Evolutionary conservation across 805 yeast species (phyloP).

Genomic region (Myxozyma vanderwaltii): DNA sequence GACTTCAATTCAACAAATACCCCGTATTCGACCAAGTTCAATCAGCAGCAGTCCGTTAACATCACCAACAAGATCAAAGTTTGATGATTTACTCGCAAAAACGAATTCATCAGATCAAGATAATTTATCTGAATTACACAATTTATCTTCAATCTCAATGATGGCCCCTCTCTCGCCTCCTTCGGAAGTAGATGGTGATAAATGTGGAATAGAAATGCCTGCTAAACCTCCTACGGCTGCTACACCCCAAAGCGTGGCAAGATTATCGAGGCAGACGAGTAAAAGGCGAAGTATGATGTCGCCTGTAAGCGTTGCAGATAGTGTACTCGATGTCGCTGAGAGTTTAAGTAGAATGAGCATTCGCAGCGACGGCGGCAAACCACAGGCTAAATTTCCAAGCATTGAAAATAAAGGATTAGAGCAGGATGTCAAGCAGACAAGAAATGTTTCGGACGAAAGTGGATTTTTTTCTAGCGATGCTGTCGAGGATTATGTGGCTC

Average conservation of each 20-base stretch:
- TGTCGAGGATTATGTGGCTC: not conserved
- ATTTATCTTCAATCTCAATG: not conserved
- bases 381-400: not conserved
- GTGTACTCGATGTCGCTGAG: conserved; percentile 15
- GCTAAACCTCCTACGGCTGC: conserved; percentile 5
- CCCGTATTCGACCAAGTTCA: not conserved
- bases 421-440: not conserved
- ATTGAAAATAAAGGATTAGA: not conserved
- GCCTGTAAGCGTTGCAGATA: conserved; percentile 7
- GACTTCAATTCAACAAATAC: not conserved
- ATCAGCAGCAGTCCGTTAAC: not conserved
- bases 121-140: not conserved
- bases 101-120: not conserved
- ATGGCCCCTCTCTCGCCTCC: conserved; percentile 7
- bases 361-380: not conserved
- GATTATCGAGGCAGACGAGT: not conserved
- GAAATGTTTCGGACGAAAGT: too few species aligned
- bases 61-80: not conserved
- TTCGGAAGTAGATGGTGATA: not conserved
- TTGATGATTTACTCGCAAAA: not conserved
- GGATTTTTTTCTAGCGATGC: not conserved
- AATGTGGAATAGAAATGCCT: not conserved
- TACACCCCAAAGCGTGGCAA: conserved; percentile 4
- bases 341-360: conserved; percentile 15
- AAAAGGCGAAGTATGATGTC: conserved; percentile 4